phyloP scores from a whole-genome alignment of 2,329 filamentous ascomycete species.

The Trichoderma asperellum region DNA sequence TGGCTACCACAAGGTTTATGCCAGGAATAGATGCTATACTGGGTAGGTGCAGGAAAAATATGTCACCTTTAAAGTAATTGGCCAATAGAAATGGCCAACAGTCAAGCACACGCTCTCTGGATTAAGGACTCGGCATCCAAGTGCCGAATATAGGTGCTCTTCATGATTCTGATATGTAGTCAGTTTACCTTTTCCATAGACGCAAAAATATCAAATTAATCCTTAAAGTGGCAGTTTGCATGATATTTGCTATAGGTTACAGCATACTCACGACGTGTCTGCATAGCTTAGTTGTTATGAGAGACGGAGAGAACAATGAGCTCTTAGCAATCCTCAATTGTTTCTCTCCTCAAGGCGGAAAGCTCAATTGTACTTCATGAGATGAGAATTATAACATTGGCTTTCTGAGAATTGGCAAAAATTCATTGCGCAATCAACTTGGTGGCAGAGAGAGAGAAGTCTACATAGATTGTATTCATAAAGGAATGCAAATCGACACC shows the following conservation, averaged over 20 bases:
- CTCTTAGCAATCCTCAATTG: too few relatives aligned
- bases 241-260: too few relatives aligned
- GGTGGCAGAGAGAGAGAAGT: not conserved
- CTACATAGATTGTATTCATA: too few relatives aligned
- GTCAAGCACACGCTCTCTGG: not conserved
- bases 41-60: not conserved
- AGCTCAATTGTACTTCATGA: too few relatives aligned
- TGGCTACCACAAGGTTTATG: not conserved
- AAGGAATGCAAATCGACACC: too few relatives aligned
- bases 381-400: not conserved
- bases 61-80: not conserved
- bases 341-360: too few relatives aligned
- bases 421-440: not conserved
- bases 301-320: too few relatives aligned
- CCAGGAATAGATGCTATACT: not conserved
- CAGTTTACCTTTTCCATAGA: too few relatives aligned
- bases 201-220: not conserved
- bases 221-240: too few relatives aligned
- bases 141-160: not conserved
- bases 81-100: not conserved
- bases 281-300: too few relatives aligned
- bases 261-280: too few relatives aligned
- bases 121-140: not conserved
- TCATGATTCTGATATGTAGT: not conserved
- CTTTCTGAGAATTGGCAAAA: not conserved